phyloP scores from a whole-genome alignment of 73 alveolate species.

The Durusdinium trenchii region DNA sequence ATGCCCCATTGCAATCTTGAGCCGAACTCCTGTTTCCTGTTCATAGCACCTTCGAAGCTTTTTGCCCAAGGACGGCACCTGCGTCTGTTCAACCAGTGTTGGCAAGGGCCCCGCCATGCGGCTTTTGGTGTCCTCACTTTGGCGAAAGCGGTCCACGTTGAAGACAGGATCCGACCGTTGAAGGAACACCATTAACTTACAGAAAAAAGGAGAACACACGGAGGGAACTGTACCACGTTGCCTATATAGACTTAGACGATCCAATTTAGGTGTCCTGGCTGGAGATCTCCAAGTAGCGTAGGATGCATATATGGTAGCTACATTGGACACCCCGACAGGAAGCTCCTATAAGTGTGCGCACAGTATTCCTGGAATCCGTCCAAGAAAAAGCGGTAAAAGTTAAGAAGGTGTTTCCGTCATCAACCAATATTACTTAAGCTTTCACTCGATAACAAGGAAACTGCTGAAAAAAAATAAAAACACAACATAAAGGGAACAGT shows the following conservation, averaged over 20 bases:
- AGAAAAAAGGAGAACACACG: neutral
- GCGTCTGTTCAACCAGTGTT: neutral
- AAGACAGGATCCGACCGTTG: neutral
- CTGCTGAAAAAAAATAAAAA: too few species aligned
- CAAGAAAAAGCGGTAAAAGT: too few species aligned
- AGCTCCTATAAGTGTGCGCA: too few species aligned
- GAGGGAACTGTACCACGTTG: neutral
- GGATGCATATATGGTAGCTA: too few species aligned
- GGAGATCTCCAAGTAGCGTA: too few species aligned
- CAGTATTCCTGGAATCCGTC: too few species aligned
- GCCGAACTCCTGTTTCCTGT: neutral
- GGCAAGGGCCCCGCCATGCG: neutral
- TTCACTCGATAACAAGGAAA: too few species aligned
- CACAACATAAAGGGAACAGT: too few species aligned
- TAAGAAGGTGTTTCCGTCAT: too few species aligned
- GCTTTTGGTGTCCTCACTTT: neutral
- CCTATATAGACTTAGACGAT: neutral
- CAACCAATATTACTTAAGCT: too few species aligned
- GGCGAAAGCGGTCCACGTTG: neutral
- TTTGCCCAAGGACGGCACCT: neutral
- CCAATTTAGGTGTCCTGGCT: neutral
- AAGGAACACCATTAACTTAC: neutral
- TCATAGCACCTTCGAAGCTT: neutral
- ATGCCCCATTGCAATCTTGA: neutral
- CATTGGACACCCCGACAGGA: too few species aligned